A percentile compares a stretch with the other conserved stretches of the same genome.
These are phyloP conservation scores for Blastobotrys parvus DNA, from an alignment of 805 yeast genomes.

Conservation along the genomic window DNA sequence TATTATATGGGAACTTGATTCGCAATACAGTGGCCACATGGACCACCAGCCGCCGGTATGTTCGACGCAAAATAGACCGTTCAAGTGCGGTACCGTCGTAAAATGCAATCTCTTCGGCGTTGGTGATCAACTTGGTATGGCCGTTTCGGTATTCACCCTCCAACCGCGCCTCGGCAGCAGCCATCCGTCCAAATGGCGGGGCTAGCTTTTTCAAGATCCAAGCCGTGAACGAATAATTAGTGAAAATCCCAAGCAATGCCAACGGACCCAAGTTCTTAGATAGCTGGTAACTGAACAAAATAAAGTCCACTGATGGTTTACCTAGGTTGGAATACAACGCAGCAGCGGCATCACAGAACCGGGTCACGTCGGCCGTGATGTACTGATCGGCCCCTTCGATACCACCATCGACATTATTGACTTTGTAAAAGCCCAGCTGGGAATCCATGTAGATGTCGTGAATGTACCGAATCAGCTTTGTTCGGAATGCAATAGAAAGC, in stretches of 20 bases:
- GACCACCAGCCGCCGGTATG: constrained; percentile 48
- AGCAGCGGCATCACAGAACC: constrained; percentile 73
- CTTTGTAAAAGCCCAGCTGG: constrained; percentile 74
- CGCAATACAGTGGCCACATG: constrained; percentile 50
- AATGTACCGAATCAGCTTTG: constrained; percentile 72
- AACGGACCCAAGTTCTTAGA: constrained; percentile 78
- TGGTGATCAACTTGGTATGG: constrained; percentile 75
- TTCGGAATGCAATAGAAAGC: constrained; percentile 75
- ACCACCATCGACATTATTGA: constrained; percentile 45
- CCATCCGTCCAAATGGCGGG: constrained; percentile 76
- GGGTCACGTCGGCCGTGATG: constrained; percentile 74
- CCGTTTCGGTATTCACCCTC: constrained; percentile 87
- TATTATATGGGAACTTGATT: constrained; percentile 56
- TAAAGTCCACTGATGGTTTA: constrained; percentile 80
- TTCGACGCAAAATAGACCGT: constrained; percentile 50
- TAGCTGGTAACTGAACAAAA: constrained; percentile 75
- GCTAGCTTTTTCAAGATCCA: constrained; percentile 60
- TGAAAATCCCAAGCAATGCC: constrained; percentile 76
- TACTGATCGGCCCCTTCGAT: constrained; percentile 76
- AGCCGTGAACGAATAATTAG: constrained; percentile 77
- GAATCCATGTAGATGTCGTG: constrained; percentile 85
- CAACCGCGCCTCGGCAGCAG: constrained; percentile 62
- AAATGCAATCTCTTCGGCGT: constrained; percentile 90
- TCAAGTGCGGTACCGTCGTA: constrained; percentile 84
- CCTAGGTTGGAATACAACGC: constrained; percentile 83